Percentiles rank a stretch among this genome's conserved stretches.
Conservation (phyloP, 441 rosid genomes). For the Bocquillonia castaneifolia region DNA sequence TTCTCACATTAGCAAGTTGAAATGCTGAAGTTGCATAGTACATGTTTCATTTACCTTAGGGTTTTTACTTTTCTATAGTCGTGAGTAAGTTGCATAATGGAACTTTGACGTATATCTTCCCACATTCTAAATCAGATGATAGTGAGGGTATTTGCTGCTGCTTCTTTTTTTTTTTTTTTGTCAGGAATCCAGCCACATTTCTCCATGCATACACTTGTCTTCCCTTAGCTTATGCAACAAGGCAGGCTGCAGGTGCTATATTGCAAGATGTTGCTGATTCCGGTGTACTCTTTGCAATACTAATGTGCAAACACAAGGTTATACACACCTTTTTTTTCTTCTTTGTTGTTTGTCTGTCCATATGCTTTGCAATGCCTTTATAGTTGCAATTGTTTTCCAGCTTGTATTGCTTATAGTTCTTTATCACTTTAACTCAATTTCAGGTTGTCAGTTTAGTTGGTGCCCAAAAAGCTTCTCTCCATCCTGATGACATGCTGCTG, state of each 20-base stretch:
- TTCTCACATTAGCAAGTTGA: not conserved
- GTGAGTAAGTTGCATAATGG: slow-evolving; percentile 6
- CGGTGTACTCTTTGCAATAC: slow-evolving; percentile 81
- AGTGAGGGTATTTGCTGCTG: slow-evolving; percentile 12
- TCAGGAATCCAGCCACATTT: slow-evolving; percentile 91
- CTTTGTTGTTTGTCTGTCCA: not conserved
- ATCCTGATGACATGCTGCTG: slow-evolving; percentile 90
- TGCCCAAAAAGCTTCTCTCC: slow-evolving; percentile 95
- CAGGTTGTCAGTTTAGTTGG: slow-evolving; percentile 95
- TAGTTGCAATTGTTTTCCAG: not conserved
- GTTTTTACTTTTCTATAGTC: not conserved
- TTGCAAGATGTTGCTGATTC: slow-evolving; percentile 95
- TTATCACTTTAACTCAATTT: slow-evolving; percentile 25
- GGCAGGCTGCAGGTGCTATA: slow-evolving; percentile 88
- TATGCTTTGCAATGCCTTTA: not conserved
- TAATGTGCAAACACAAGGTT: slow-evolving; percentile 93
- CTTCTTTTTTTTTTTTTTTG: not conserved
- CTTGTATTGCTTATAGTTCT: slow-evolving; percentile 17
- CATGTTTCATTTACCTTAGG: not conserved
- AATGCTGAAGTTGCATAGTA: not conserved
- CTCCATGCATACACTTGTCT: slow-evolving; percentile 98
- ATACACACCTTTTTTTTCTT: not conserved
- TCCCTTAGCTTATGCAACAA: slow-evolving; percentile 81
- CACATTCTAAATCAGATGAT: not conserved
- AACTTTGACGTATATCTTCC: not conserved